Conservation (phyloP, 2,329 filamentous ascomycete species). For the Graphiopsis chlorocephala region DNA sequence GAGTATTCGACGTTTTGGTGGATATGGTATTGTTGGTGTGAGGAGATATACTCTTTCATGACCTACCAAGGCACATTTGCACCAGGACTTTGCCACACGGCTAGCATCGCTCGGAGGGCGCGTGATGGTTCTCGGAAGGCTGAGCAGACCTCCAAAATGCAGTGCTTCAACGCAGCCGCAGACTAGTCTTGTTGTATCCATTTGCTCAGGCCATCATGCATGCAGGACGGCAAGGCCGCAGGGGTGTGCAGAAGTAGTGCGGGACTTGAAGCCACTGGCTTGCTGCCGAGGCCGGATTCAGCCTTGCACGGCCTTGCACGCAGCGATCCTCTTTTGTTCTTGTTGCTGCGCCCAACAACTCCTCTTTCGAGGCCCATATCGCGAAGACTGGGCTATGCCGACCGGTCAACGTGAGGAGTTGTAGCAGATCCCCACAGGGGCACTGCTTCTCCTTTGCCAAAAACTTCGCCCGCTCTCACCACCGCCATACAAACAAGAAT, state of each 20-base stretch:
- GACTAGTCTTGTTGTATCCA: background rate
- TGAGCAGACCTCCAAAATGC: background rate
- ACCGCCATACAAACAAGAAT: background rate
- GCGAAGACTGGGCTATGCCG: background rate
- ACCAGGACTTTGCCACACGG: background rate
- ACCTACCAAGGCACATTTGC: background rate
- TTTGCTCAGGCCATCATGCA: background rate
- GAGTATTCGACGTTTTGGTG: background rate
- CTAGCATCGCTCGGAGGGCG: background rate
- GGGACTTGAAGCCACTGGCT: background rate
- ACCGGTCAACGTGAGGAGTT: background rate
- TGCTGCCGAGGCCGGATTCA: background rate
- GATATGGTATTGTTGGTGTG: background rate
- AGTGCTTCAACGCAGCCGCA: background rate
- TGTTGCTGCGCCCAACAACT: background rate
- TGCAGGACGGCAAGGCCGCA: background rate
- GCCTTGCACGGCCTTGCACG: background rate
- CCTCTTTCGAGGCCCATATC: background rate
- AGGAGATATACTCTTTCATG: background rate
- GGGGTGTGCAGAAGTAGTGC: background rate
- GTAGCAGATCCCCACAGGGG: background rate
- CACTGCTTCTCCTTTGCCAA: background rate
- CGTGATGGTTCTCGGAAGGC: background rate
- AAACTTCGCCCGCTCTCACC: background rate
- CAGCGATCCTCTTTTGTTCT: background rate